Base-by-base conservation (phyloP, 2,329 filamentous ascomycete genomes). In the Exophiala sideris region DNA sequence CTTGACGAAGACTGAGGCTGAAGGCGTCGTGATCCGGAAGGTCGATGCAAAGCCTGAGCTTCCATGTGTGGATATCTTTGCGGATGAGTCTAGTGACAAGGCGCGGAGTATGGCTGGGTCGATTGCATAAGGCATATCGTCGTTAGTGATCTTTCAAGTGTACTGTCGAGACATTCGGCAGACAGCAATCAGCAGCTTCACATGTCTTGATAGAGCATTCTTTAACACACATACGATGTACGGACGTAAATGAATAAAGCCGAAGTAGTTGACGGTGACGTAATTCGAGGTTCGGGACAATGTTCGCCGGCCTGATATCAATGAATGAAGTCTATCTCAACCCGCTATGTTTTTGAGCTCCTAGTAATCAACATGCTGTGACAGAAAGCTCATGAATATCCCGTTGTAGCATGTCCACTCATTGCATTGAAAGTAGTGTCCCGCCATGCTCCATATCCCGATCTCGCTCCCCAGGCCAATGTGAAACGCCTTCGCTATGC, bases 21-120 rank as follows among this genome's bases (percentile, higher is more conserved):
- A 57, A n/a, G 56, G 61, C 39, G 69, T 70, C 16, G 59, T 66
- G 33, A 77, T 69, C n/a, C 67, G 63, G 40, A 70, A 70, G 46
- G 74, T 77, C 56, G 65, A 72, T 40, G 74, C 71, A 66, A 77
- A 77, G 47, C 73, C 74, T 11, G 71, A 71, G 35, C 73, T 65
- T 34, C 68, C 67, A 42, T 73, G 69, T 24, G 66, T 64, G 20
- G 68, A 69, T 44, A 74, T 64, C 16, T 53, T 68, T 46, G 67
- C 62, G 50, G 70, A 65, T 1, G 67, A 59, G 24, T 70, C 65
- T 29, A 69, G 56, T 16, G 67, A 69, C 33, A 76, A 67, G 24
- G 71, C 70, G 35, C 62, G 64, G 16, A 74, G 62, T 29, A 76
- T 69, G 12, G 72, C 56, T n/a, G 62, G 56, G 41, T 64, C 62